Base-by-base conservation (phyloP, 441 rosid species). In the Raphanus hybrid region DNA sequence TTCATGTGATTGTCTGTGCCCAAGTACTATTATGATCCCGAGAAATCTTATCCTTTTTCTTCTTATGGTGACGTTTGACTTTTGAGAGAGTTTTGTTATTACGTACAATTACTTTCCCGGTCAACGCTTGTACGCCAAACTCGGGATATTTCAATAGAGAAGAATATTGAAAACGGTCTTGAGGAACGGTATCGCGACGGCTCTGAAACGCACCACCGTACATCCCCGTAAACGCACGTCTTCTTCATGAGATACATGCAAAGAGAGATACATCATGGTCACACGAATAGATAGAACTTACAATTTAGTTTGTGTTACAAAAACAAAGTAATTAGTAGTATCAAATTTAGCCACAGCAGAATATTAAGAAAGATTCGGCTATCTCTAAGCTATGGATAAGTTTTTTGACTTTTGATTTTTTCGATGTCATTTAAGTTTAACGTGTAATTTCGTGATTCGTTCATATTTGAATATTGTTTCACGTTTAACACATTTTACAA, bases 191-290 rank as follows among this genome's bases (percentile, higher is more conserved):
- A 65, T 67, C 81, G 78, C 73, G 70, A 78, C 74, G 78, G 67
- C 75, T 78, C 78, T 69, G 37, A 69, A 73, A 78, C 65, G 70
- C 74, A 78, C 74, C 65, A 52, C 58, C 77, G 77, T 39, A 73
- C 64, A 37, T 35, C 11, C 63, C 39, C 20, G 16, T 48, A 71
- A 71, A 67, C 23, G 48, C 74, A 68, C 82, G 78, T 67, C 74
- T 73, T 69, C 67, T 62, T 73, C 74, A 29, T 45, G 27, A 66
- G 37, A 63, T 57, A 41, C 72, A 62, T 71, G 58, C 58, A 52
- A 6, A 12, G 16, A 45, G 54, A 48, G 12, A 23, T 45, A 11
- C n/a, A 52, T 14, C 58, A 14, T 15, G 23, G 18, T 52, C 39
- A 66, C 73, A 32, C 54, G 62, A 71, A 64, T 18, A 15, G 1